phyloP scores from a whole-genome alignment of 176 grass and related monocot genomes.

The Olyra latifolia region DNA sequence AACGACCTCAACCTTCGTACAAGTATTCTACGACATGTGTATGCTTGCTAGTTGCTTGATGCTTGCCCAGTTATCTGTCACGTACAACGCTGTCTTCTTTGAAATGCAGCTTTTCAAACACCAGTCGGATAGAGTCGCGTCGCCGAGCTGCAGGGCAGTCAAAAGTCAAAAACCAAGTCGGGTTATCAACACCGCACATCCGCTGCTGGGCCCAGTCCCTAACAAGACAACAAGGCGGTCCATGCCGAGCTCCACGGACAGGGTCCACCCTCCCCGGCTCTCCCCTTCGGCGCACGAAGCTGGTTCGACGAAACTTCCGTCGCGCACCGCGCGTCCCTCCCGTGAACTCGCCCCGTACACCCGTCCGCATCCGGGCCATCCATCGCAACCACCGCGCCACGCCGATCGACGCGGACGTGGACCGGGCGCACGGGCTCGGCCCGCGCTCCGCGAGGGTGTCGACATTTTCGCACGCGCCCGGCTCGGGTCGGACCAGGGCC shows the following conservation, averaged over 20 bases:
- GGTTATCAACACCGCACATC: background rate
- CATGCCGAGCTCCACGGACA: background rate
- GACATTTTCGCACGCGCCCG: conserved; percentile 16
- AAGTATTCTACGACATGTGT: no score
- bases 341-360: background rate
- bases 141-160: no score
- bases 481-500: background rate
- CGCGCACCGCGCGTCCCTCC: background rate
- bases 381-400: background rate
- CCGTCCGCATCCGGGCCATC: background rate
- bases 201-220: background rate
- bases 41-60: no score
- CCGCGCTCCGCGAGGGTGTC: conserved; percentile 8
- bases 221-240: background rate
- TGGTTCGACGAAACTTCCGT: conserved; percentile 13
- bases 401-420: background rate
- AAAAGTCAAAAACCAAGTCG: background rate
- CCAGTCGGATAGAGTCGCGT: no score
- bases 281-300: background rate
- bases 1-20: no score
- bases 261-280: background rate
- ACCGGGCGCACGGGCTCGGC: background rate
- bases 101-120: no score
- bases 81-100: no score
- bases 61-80: no score